Percentiles rank a stretch among this genome's conserved stretches.
Evolutionary conservation across 495 filamentous ascomycete species (phyloP).

Genomic region (Aspergillus indologenus): DNA sequence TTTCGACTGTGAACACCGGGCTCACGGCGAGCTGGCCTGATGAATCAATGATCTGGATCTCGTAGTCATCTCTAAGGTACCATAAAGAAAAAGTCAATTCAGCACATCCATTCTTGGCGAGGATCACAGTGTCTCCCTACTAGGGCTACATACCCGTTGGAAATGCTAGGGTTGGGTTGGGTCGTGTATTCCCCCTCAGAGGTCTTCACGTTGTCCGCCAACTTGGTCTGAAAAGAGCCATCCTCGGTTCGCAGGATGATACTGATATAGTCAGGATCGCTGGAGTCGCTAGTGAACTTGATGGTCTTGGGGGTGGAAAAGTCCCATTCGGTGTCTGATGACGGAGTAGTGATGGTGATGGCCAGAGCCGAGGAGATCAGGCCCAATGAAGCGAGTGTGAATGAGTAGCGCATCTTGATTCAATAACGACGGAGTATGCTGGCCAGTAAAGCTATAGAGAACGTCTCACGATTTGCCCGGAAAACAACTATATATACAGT

Average conservation of each 20-base stretch:
- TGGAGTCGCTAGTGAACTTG: slow-evolving; percentile 4
- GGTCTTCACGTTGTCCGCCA: slow-evolving; percentile 7
- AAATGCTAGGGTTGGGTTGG: slow-evolving; percentile 4
- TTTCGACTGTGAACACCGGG: slow-evolving; percentile 2
- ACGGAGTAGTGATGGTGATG: slow-evolving; percentile 2
- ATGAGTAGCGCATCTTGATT: slow-evolving; percentile 2
- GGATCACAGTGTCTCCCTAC: neutral
- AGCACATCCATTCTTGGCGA: neutral
- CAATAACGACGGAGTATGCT: neutral
- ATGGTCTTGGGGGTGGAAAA: slow-evolving; percentile 6
- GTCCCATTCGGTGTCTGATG: neutral
- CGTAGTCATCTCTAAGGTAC: neutral
- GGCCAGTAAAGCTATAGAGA: too few relatives aligned
- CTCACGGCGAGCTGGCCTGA: slow-evolving; percentile 3
- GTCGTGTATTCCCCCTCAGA: slow-evolving; percentile 1
- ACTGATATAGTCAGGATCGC: neutral
- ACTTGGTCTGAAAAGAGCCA: slow-evolving; percentile 5
- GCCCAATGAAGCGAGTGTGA: neutral
- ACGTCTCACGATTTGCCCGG: neutral
- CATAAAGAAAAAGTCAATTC: neutral
- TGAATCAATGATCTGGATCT: slow-evolving; percentile 4
- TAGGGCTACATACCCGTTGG: neutral
- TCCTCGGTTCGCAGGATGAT: slow-evolving; percentile 1
- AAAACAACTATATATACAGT: neutral
- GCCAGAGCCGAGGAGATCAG: slow-evolving; percentile 2